Base-by-base conservation (phyloP, 208 protist genomes). In the Trypanosoma grayi region DNA sequence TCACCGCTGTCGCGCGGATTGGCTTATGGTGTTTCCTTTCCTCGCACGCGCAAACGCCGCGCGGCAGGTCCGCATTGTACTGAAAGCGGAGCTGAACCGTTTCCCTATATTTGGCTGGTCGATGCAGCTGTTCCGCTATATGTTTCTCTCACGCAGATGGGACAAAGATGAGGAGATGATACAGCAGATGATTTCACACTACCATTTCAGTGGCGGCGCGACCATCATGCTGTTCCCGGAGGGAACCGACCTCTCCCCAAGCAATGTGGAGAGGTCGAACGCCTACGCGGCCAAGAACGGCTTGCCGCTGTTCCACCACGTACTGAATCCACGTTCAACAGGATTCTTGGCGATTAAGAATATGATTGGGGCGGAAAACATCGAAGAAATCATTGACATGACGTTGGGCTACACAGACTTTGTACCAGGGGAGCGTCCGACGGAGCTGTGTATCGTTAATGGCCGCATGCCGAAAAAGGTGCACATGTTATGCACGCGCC, bases 321-420 rank as follows among this genome's bases (percentile, higher is more conserved):
- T 96, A 16, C 70, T 96, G 22, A 90, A 91, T 58, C 90, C 90
- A 18, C 82, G 87, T 36, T 80, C 81, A 10, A 93, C 76, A 0
- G 90, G 90, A 20, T 67, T 87, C 24, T 43, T 85, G 31, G 83
- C 71, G 24, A 67, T 96, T 43, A 81, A 80, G 54, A 73, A 85
- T 45, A 83, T 92, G 68, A 72, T 92, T 44, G 85, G 85, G 30
- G 53, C 46, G 1, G 77, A 77, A 25, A 75, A 71, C 22, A 72
- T 93, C 36, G 85, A 96, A 53, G 62, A 66, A 28, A 76, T 96
- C 48, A 48, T 93, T 41, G 83, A 96, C 70, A 61, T 90, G 41
- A 96, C 90, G 13, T 74, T 96, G 40, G 90, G 70, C n/a, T 96
- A 96, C 72, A 90, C 76, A 37, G 82, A 91, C 70, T 69, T 72